Conservation (phyloP, 306 rosid genomes). For the Aeschynomene evenia region DNA sequence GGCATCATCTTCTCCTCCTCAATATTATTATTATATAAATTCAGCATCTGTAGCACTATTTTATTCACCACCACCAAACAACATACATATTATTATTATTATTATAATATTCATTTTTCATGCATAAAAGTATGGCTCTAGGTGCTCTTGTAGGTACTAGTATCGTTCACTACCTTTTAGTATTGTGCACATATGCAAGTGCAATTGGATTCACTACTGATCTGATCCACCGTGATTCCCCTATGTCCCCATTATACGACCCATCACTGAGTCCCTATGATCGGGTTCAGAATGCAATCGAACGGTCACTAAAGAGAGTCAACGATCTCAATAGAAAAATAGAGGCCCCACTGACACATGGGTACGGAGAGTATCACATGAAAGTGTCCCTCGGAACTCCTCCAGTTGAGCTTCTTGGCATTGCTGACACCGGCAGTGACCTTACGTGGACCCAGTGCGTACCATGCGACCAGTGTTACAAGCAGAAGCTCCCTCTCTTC, state of each 20-base stretch:
- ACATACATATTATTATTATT: too few species aligned
- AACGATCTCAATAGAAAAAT: not conserved
- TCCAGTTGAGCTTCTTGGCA: slow-evolving; percentile 35
- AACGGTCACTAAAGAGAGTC: slow-evolving; percentile 45
- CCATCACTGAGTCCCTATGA: slow-evolving; percentile 32
- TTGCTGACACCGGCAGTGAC: slow-evolving; percentile 69
- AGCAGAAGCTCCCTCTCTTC: slow-evolving; percentile 39
- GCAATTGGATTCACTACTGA: slow-evolving; percentile 17
- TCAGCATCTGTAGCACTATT: not conserved
- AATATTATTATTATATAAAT: too few species aligned
- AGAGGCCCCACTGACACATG: slow-evolving; percentile 21
- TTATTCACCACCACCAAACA: too few species aligned
- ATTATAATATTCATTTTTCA: too few species aligned
- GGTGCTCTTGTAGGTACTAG: not conserved
- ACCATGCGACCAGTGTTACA: slow-evolving; percentile 29
- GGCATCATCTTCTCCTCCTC: not conserved
- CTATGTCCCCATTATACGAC: slow-evolving; percentile 44
- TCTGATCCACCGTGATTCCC: slow-evolving; percentile 55
- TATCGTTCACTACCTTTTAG: not conserved
- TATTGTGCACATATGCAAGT: not conserved
- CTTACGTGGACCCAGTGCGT: slow-evolving; percentile 63
- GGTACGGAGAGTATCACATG: slow-evolving; percentile 55
- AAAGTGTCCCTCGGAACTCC: slow-evolving; percentile 57
- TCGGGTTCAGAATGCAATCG: slow-evolving; percentile 40
- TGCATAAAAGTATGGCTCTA: not conserved